These are phyloP conservation scores for Neohortaea acidophila DNA, from an alignment of 495 filamentous ascomycete genomes.

Conservation along the genomic window DNA sequence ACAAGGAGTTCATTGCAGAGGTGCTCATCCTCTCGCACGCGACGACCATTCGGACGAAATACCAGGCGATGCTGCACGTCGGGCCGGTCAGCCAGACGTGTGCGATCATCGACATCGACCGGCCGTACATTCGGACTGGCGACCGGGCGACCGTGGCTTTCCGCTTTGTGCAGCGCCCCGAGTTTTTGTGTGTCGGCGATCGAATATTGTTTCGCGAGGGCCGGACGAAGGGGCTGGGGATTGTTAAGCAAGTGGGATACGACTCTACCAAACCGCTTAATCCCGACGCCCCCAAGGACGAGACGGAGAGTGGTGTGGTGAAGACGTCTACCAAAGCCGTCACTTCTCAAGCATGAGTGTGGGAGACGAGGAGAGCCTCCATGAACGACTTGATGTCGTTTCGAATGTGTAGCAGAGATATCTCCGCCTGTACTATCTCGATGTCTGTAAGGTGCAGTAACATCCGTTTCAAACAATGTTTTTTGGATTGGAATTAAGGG, in stretches of 20 bases:
- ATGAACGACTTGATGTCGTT: too few species aligned
- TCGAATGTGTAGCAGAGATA: too few species aligned
- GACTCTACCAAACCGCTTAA: constrained; percentile 49
- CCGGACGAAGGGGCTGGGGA: constrained; percentile 85
- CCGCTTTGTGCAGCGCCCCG: constrained; percentile 87
- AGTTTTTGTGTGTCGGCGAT: constrained; percentile 80
- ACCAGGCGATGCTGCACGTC: constrained; percentile 97
- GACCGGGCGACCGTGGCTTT: constrained; percentile 88
- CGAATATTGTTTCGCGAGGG: constrained; percentile 88
- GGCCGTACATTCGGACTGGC: constrained; percentile 86
- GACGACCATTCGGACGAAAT: constrained; percentile 95
- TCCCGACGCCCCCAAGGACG: constrained; percentile 26
- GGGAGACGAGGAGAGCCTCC: too few species aligned
- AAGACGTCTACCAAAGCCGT: too few species aligned
- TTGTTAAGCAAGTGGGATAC: constrained; percentile 85
- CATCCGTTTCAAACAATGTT: too few species aligned
- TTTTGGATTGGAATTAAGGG: too few species aligned
- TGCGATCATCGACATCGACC: constrained; percentile 92
- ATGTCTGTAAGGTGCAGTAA: too few species aligned
- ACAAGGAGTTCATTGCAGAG: constrained; percentile 86
- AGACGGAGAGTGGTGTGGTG: too few species aligned
- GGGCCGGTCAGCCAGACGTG: constrained; percentile 92
- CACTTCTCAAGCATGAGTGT: too few species aligned
- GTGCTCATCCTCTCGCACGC: constrained; percentile 91
- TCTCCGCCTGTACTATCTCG: too few species aligned